Conservation (phyloP, 108 stramenopile genomes). For the Asterionellopsis glacialis region DNA sequence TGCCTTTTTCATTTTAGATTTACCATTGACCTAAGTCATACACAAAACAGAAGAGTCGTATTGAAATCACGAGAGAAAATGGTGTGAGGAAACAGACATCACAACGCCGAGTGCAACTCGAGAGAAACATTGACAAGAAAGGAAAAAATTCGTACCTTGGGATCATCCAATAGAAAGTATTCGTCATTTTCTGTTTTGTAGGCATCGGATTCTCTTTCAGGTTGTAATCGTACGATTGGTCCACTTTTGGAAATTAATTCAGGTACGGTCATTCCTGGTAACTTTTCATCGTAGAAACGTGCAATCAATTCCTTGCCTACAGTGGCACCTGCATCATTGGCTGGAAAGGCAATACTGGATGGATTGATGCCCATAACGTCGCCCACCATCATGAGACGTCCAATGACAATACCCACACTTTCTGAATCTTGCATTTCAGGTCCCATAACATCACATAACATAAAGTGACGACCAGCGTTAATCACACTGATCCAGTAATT, state of each 20-base stretch:
- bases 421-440: conserved; percentile 77
- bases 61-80: background rate
- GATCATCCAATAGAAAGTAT: conserved; percentile 80
- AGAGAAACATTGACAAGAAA: too few relatives aligned
- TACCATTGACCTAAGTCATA: conserved; percentile 73
- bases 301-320: conserved; percentile 23
- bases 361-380: conserved; percentile 80
- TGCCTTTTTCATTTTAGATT: conserved; percentile 97
- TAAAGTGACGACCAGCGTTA: conserved; percentile 86
- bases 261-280: conserved; percentile 26
- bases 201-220: conserved; percentile 56
- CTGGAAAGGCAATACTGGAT: conserved; percentile 44
- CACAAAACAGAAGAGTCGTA: background rate
- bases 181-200: conserved; percentile 83
- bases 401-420: conserved; percentile 78
- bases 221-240: conserved; percentile 35
- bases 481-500: conserved; percentile 95
- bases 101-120: too few relatives aligned
- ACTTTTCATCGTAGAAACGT: conserved; percentile 42
- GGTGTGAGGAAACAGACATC: background rate
- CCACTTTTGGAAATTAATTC: conserved; percentile 16
- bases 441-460: conserved; percentile 82
- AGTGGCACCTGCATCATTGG: conserved; percentile 15
- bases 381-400: conserved; percentile 74
- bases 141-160: conserved; percentile 48